Base-by-base conservation (phyloP, 352 stramenopile genomes). In the Thalassiosira exigua region DNA sequence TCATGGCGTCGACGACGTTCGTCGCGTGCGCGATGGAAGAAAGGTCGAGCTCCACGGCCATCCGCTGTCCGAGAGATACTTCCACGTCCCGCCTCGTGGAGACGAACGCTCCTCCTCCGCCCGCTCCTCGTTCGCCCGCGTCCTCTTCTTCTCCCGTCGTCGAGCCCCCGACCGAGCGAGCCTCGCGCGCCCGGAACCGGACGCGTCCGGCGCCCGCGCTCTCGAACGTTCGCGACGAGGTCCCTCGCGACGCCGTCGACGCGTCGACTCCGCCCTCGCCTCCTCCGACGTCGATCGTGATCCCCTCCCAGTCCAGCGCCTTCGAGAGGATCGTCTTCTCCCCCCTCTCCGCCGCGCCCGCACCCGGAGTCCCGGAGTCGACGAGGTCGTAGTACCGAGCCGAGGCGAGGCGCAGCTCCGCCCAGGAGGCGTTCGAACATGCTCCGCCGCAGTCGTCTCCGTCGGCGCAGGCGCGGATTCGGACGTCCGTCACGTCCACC, bases 21-120 rank as follows among this genome's bases (percentile, higher is more conserved):
- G 76, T 50, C n/a, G 87, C 33, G 46, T 53, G 61, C 11, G n/a
- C 29, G 22, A 90, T 52, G 1, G 69, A 80, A 57, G 24, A 11
- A 48, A 58, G 29, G 71, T 83, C 69, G 3, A 90, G 21, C 1
- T 79, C 81, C 32, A 88, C 51, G 76, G 83, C 73, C n/a, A 92
- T 64, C 50, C 73, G 60, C 27, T 90, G 67, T 4, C 75, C 81
- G 12, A 90, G 68, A 42, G 56, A 81, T 3, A 90, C 32, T 62
- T 84, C 56, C 58, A 90, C 79, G 65, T 91, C 82, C 53, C 80
- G 72, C 36, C 82, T 78, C 21, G 30, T 32, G 24, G 61, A 75
- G 14, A 73, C 75, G 19, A 51, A 75, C 62, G n/a, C n/a, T n/a
- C n/a, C n/a, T n/a, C n/a, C n/a, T n/a, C n/a, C n/a, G n/a, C n/a